Evolutionary conservation across 2,329 filamentous ascomycete genomes (phyloP).

Genomic region (Mycosphaerella sp.): DNA sequence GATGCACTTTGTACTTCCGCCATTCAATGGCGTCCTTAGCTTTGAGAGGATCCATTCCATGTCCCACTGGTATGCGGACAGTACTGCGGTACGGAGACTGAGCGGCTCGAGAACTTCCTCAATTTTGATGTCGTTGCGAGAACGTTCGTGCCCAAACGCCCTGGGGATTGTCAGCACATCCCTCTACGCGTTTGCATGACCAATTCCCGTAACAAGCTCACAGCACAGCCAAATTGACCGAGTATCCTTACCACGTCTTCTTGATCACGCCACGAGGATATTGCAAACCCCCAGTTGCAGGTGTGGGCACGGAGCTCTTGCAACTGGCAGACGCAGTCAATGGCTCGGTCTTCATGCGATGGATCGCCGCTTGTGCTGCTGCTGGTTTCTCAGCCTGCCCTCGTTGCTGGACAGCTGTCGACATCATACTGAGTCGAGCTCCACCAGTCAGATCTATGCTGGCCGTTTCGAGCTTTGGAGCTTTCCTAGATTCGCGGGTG

Average conservation of each 20-base stretch:
- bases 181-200: neutral
- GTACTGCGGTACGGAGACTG: constrained; percentile 66
- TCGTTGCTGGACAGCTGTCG: constrained; percentile 20
- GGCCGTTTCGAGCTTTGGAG: constrained; percentile 22
- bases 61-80: constrained; percentile 87
- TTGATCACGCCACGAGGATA: constrained; percentile 64
- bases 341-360: constrained; percentile 10
- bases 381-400: constrained; percentile 22
- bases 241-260: constrained; percentile 58
- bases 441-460: constrained; percentile 21
- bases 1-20: constrained; percentile 46
- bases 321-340: neutral
- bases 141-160: constrained; percentile 55
- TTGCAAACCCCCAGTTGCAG: constrained; percentile 27
- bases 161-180: neutral
- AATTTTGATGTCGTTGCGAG: constrained; percentile 70
- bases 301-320: neutral
- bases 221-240: neutral
- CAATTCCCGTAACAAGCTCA: too few relatives aligned
- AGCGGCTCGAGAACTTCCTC: constrained; percentile 76
- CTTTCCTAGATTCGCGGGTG: constrained; percentile 24
- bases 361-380: constrained; percentile 22
- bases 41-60: constrained; percentile 64
- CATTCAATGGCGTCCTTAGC: constrained; percentile 55
- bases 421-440: constrained; percentile 25